Evolutionary conservation across 2,329 filamentous ascomycete species (phyloP).

Genomic region (Pseudocercospora ulei): DNA sequence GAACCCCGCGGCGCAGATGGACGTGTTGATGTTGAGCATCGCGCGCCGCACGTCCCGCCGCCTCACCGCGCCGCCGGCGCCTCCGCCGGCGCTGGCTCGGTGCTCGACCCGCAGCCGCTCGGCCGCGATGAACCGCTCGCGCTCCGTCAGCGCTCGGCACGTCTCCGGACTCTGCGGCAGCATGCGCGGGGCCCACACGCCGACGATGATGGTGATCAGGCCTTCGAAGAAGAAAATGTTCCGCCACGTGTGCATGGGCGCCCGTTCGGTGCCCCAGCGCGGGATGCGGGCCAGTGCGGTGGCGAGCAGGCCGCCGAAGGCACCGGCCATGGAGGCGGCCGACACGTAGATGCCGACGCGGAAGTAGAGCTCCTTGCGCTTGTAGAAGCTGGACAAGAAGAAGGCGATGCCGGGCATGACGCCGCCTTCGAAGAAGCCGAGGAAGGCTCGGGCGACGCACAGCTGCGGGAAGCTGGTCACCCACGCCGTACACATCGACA

Average conservation of each 20-base stretch:
- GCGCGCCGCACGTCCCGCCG: slow-evolving; percentile 45
- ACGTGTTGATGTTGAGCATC: slow-evolving; percentile 50
- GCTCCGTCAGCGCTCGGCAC: slow-evolving; percentile 45
- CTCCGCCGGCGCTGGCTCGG: slow-evolving; percentile 40
- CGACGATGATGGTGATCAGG: slow-evolving; percentile 45
- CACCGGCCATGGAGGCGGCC: slow-evolving; percentile 36
- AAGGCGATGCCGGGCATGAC: slow-evolving; percentile 44
- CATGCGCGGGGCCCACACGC: slow-evolving; percentile 42
- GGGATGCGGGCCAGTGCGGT: slow-evolving; percentile 43
- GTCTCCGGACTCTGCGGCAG: slow-evolving; percentile 45
- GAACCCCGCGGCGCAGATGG: slow-evolving; percentile 50
- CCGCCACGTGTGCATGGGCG: slow-evolving; percentile 45
- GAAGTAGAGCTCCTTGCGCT: slow-evolving; percentile 23
- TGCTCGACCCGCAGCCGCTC: slow-evolving; percentile 47
- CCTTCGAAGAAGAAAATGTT: slow-evolving; percentile 58
- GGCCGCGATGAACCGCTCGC: slow-evolving; percentile 48
- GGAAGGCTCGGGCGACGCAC: slow-evolving; percentile 41
- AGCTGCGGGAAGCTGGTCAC: slow-evolving; percentile 16
- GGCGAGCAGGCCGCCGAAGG: slow-evolving; percentile 24
- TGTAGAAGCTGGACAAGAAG: slow-evolving; percentile 23
- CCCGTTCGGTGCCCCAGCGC: slow-evolving; percentile 42
- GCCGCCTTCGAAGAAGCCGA: slow-evolving; percentile 64
- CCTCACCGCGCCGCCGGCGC: slow-evolving; percentile 43
- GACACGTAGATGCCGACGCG: slow-evolving; percentile 25
- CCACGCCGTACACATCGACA: slow-evolving; percentile 38